Evolutionary conservation across 2,329 filamentous ascomycete species (phyloP).

Genomic region (Rachicladosporium sp.): DNA sequence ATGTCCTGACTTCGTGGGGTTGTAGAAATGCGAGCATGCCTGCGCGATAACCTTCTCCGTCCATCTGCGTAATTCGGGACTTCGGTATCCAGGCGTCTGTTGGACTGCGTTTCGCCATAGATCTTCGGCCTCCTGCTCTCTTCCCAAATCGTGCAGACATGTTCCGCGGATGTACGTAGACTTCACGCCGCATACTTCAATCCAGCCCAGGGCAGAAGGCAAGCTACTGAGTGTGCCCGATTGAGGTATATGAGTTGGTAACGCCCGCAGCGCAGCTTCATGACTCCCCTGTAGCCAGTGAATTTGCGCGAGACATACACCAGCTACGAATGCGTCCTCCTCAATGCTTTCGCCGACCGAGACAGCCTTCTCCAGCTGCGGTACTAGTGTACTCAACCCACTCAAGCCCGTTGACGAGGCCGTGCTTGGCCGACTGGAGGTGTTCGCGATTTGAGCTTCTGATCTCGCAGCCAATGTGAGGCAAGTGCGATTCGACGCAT

Average conservation of each 20-base stretch:
- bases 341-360: slow-evolving; percentile 20
- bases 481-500: slow-evolving; percentile 47
- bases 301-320: slow-evolving; percentile 73
- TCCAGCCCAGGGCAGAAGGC: slow-evolving; percentile 47
- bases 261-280: slow-evolving; percentile 40
- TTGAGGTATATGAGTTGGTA: slow-evolving; percentile 22
- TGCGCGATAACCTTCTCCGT: slow-evolving; percentile 20
- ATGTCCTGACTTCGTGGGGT: slow-evolving; percentile 11
- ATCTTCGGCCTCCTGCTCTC: slow-evolving; percentile 12
- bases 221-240: slow-evolving; percentile 4
- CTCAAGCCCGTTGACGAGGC: slow-evolving; percentile 27
- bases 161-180: slow-evolving; percentile 17
- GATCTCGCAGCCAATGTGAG: slow-evolving; percentile 35
- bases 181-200: slow-evolving; percentile 53
- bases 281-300: slow-evolving; percentile 63
- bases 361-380: slow-evolving; percentile 26
- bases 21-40: slow-evolving; percentile 18
- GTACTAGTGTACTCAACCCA: slow-evolving; percentile 26
- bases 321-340: slow-evolving; percentile 58
- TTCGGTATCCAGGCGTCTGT: slow-evolving; percentile 17
- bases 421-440: slow-evolving; percentile 31
- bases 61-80: slow-evolving; percentile 21
- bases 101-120: slow-evolving; percentile 11
- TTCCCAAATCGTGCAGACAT: slow-evolving; percentile 16
- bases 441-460: slow-evolving; percentile 33